Conservation (phyloP, 139 green algal species). For the Astrephomene gubernaculifera region DNA sequence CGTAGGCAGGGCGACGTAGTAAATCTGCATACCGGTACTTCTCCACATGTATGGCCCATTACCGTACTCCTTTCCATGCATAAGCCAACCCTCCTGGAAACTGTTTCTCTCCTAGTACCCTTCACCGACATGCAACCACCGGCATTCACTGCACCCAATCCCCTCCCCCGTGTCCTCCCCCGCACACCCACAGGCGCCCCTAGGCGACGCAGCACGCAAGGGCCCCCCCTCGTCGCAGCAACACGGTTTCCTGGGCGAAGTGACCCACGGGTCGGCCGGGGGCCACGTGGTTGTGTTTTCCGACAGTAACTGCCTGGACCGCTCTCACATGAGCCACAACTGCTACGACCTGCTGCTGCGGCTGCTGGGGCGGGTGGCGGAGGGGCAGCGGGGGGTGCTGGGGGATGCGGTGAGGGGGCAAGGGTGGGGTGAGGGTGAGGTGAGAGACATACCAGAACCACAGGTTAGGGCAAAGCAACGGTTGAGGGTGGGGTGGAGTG, state of each 20-base stretch:
- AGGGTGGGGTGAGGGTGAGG: not conserved
- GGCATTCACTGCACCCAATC: too few species aligned
- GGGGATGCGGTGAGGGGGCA: constrained; percentile 6
- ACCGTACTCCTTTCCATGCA: too few species aligned
- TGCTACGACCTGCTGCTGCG: constrained; percentile 75
- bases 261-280: constrained; percentile 23
- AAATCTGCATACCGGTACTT: too few species aligned
- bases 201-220: constrained; percentile 24
- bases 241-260: constrained; percentile 12
- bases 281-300: constrained; percentile 84
- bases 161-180: not conserved
- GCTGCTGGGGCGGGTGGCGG: constrained; percentile 28
- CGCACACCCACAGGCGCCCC: constrained; percentile 1
- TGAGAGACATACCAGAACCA: not conserved
- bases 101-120: too few species aligned
- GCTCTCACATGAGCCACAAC: constrained; percentile 69
- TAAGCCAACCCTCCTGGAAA: too few species aligned
- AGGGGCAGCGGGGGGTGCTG: constrained; percentile 17
- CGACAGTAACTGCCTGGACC: constrained; percentile 97
- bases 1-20: too few species aligned
- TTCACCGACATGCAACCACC: too few species aligned
- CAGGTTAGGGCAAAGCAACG: not conserved
- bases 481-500: not conserved
- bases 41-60: too few species aligned
- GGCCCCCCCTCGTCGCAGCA: not conserved